Evolutionary conservation across 2,329 filamentous ascomycete species (phyloP), one percentile per base, ranked within the genome.

Genomic region (Penicillium sp.): DNA sequence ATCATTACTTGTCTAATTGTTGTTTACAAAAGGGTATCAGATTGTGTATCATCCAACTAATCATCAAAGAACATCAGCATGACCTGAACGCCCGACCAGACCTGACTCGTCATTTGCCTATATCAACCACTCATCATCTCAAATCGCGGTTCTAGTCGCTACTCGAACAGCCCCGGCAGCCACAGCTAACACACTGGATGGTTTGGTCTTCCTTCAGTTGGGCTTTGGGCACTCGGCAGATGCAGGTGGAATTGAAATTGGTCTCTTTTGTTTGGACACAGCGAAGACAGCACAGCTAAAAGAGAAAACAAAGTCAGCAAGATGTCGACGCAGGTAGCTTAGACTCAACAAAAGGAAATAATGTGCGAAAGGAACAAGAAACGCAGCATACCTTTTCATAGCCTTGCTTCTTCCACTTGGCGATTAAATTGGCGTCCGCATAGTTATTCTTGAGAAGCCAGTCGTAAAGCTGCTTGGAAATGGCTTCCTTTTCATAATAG

Each of bases 241-340:
- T 94, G 71, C 94, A 99, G 0, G 93, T 99, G 59, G 90, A 89
- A 73, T 93, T 94, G 79, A 97, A 99, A 74, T 99, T 99, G 28
- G 94, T 99, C 79, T 99, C 94, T 74, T 97, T 97, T n/a, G 94
- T 96, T 75, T 99, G 94, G 51, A 99, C 93, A 74, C 94, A 99
- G 57, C 92, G 85, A 50, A 96, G 79, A 72, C 94, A 99, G 75
- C 94, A 99, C 41, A 99, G 77, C 89, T 94, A 21, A 34, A 6
- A 39, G 2, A 31, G 10, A 36, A 26, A n/a, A 18, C 24, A 5
- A 23, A 39, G 26, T 52, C 51, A 56, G 38, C 28, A 28, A 45
- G n/a, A 29, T 45, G n/a, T 10, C 41, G 8, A n/a, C 6, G 24
- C 18, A 28, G 4, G 3, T 43, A 10, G n/a, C 15, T 12, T n/a